A percentile compares a stretch with the other conserved stretches of the same genome.
phyloP scores from a whole-genome alignment of 2,329 filamentous ascomycete genomes.

The Rhinocladiella similis region DNA sequence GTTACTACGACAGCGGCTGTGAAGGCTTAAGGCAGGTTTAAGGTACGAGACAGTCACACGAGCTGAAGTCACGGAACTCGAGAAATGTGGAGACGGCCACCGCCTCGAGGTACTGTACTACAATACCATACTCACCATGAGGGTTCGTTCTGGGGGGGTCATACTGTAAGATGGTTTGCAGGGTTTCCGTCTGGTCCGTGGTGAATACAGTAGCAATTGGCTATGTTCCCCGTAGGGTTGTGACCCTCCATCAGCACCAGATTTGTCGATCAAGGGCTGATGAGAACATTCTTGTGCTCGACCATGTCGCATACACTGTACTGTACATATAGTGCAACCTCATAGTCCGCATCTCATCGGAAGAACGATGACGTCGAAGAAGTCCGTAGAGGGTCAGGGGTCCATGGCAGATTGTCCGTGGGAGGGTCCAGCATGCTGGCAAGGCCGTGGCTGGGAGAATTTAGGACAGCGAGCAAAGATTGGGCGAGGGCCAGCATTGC shows the following conservation, averaged over 20 bases:
- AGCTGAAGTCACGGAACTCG: neutral
- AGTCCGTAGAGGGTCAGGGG: neutral
- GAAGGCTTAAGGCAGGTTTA: slow-evolving; percentile 11
- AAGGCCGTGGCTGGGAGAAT: slow-evolving; percentile 20
- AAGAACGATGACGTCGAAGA: slow-evolving; percentile 3
- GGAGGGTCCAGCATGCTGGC: slow-evolving; percentile 5
- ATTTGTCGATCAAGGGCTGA: neutral
- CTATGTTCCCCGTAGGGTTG: too few species aligned
- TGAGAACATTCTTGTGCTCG: neutral
- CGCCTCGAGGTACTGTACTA: too few species aligned
- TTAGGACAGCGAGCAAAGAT: neutral
- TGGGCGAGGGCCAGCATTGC: slow-evolving; percentile 11
- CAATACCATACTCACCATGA: neutral
- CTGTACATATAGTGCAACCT: too few species aligned
- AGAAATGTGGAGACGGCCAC: too few species aligned
- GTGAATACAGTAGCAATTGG: too few species aligned
- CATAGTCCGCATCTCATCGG: neutral
- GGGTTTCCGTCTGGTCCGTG: too few species aligned
- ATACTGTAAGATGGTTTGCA: neutral
- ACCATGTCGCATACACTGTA: too few species aligned
- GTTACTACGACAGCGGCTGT: slow-evolving; percentile 5
- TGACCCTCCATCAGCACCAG: neutral
- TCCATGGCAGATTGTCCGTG: neutral
- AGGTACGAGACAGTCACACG: neutral
- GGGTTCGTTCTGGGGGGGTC: neutral